A percentile compares a stretch with the other conserved stretches of the same genome.
phyloP scores from a whole-genome alignment of 2,329 filamentous ascomycete species.

The Talaromyces sp. region DNA sequence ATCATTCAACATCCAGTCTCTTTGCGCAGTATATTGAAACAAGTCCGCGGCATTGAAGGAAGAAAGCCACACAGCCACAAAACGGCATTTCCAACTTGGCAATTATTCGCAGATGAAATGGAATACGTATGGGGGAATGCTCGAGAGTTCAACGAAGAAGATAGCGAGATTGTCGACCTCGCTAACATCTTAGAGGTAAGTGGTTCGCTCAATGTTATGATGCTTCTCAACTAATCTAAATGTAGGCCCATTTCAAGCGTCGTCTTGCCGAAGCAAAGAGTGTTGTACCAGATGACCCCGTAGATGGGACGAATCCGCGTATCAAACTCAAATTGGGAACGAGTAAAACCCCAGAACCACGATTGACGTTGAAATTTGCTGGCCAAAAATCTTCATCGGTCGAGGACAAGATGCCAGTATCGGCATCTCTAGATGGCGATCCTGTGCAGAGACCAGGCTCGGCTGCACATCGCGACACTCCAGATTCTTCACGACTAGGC shows the following conservation, averaged over 20 bases:
- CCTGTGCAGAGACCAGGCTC: conserved; percentile 49
- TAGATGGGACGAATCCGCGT: conserved; percentile 57
- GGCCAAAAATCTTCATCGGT: conserved; percentile 51
- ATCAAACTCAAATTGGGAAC: conserved; percentile 72
- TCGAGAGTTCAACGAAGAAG: conserved; percentile 85
- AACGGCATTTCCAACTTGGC: conserved; percentile 78
- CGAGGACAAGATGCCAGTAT: conserved; percentile 37
- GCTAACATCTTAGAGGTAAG: conserved; percentile 75
- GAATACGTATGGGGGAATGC: conserved; percentile 85
- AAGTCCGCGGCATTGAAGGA: conserved; percentile 68
- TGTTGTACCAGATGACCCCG: conserved; percentile 59
- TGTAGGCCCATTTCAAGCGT: conserved; percentile 64
- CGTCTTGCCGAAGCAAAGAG: conserved; percentile 69
- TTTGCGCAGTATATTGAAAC: conserved; percentile 71
- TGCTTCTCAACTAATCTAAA: conserved; percentile 18
- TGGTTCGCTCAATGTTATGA: conserved; percentile 12
- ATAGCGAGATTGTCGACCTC: conserved; percentile 75
- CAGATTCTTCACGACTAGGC: conserved; percentile 9
- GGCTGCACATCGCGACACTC: conserved; percentile 9
- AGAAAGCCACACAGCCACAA: conserved; percentile 57
- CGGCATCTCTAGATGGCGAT: conserved; percentile 54
- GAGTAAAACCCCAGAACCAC: conserved; percentile 44
- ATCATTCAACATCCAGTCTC: conserved; percentile 78
- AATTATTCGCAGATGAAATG: conserved; percentile 73
- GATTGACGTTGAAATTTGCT: conserved; percentile 69